Evolutionary conservation across 768 basidiomycete genomes (phyloP), one percentile per base, ranked within the genome.

Genomic region (Coprinopsis cinerea): DNA sequence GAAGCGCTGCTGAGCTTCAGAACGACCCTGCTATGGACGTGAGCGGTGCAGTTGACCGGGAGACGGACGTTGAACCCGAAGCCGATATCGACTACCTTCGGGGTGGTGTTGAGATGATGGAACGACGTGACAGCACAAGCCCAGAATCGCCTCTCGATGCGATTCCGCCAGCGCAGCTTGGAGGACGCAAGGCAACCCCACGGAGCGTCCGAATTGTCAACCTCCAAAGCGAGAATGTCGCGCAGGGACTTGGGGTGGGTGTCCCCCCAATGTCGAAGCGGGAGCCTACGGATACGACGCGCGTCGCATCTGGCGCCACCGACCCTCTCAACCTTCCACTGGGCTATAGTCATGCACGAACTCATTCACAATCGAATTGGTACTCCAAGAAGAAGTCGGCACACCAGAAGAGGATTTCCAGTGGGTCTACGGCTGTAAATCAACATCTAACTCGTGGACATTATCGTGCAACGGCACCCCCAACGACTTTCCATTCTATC

Each of bases 121-220:
- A 39, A 18, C 27, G 30, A 14, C 41, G 23, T 15, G 22, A 27
- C 36, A 43, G 25, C 23, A 42, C 26, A 34, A 51, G 42, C 24
- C 43, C 41, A n/a, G 49, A 51, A 37, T 47, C 44, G n/a, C 44
- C 62, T 28, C 57, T 57, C 20, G 70, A 70, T 28, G 54, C 61
- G 11, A 51, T 58, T 15, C 68, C 67, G 14, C 67, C 40, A 1
- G 34, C 42, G 24, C 53, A 49, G 54, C 48, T 72, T 4, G 76
- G 81, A 26, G 89, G 88, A n/a, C 76, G 89, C 34, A 86, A 81
- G 56, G 77, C 89, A 0, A 88, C 87, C 0, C 85, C 87, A 18
- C 82, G 88, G 24, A 88, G 86, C 1, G 85, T 92, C 14, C 81
- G 89, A 53, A 88, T 92, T 49, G 84, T 91, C 57, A 85, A 79